Evolutionary conservation across 2,329 filamentous ascomycete species (phyloP), one percentile per base, ranked within the genome.

Genomic region (Diaporthe ilicicola): DNA sequence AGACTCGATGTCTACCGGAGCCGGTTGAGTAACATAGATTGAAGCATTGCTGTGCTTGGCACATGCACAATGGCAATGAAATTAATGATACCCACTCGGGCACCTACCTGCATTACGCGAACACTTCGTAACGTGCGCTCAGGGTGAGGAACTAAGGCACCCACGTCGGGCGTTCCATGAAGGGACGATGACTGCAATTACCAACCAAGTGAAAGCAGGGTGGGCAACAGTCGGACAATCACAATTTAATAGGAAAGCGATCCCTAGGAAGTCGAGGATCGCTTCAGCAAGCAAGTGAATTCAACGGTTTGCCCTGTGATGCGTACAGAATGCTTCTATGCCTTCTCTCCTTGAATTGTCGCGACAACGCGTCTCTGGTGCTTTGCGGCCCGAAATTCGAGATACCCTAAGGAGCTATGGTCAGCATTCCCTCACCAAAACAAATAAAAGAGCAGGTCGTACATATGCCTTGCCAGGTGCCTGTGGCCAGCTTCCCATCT

Each of bases 301-400:
- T n/a, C 44, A 37, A 29, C 15, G 42, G 29, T 48, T 67, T 2
- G 27, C 42, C 55, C 56, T 17, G 39, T 59, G 13, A 32, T 34
- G 22, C 13, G 61, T 34, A 5, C 27, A 42, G 15, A 32, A 15
- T 12, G 27, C 27, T 42, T 22, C 78, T 74, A 85, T 67, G 84
- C 83, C 80, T 90, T 90, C 84, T 98, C 93, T 53, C 95, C 96
- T 81, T 98, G 95, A 73, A 98, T 97, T 1, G 96, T 98, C 67
- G 95, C 95, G 73, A 99, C 91, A 15, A 98, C 89, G 79, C 90
- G 93, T 77, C 96, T 89, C 74, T 89, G 86, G 82, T 98, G 95
- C 82, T 90, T 94, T 75, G 85, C 85, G 12, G 86, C 88, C 70
- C 95, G 88, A 80, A 98, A 98, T 82, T 98, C 96, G 74, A 98